Base-by-base conservation (phyloP, 2,329 filamentous ascomycete genomes). In the Aspergillus aculeatinus region DNA sequence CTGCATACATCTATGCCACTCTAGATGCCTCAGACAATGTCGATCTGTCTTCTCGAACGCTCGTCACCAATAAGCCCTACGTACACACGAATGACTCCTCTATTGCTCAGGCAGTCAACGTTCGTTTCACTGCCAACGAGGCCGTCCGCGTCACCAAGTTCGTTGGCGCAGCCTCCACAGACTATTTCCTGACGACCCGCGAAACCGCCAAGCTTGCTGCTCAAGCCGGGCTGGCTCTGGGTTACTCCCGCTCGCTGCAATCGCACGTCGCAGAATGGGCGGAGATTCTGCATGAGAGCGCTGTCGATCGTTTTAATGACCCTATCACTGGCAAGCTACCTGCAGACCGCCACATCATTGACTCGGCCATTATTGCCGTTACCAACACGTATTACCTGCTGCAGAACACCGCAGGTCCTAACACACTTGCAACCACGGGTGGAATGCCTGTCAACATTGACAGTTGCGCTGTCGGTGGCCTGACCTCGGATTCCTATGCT, bases 401-500 rank as follows among this genome's bases (percentile, higher is more conserved):
- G 19, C 81, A 77, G 72, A 84, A 77, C 68, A 84, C 72, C 21
- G 78, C 84, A 54, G 82, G 78, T 50, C 73, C 78, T 3, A 86
- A 86, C 67, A 84, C 84, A 1, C 75, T 85, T 35, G 73, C 74
- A 2, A 77, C 77, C 35, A 80, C 80, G 0, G 79, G 81, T 55
- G 80, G 81, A 55, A 77, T 80, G 1, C 71, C 77, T 2, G 77
- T 89, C 5, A 85, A 87, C 60, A 79, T 83, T 23, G 80, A 88
- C 70, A 89, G 87, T 64, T 84, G 90, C 52, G 79, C 86, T 2
- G 88, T 90, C n/a, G 86, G 87, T 59, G 88, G 88, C 0, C 73
- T 90, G 23, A 84, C 81, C 0, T 88, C 87, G 5, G 87, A 89
- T 63, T 87, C 85, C 7, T 91, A 91, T 65, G 88, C 80, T 23